Percentiles rank a stretch among this genome's conserved stretches.
phyloP scores from a whole-genome alignment of 495 filamentous ascomycete species.

The Tuber melanosporum region DNA sequence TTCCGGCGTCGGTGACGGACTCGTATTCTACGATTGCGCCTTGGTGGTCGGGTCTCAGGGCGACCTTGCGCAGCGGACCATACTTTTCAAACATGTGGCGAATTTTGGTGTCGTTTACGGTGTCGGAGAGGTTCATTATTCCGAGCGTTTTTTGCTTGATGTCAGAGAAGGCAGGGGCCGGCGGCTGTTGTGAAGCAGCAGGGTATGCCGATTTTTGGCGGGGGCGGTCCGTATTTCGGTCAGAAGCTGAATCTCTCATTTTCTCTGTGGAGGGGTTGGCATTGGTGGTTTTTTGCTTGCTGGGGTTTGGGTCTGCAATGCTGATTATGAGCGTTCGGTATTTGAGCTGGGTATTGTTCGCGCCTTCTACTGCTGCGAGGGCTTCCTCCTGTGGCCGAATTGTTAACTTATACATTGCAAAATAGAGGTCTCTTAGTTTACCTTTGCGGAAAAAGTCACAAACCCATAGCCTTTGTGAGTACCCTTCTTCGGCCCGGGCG shows the following conservation, averaged over 20 bases:
- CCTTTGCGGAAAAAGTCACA: slow-evolving; percentile 67
- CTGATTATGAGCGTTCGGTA: slow-evolving; percentile 65
- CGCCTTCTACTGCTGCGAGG: slow-evolving; percentile 54
- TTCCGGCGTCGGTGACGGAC: slow-evolving; percentile 62
- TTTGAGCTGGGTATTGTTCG: slow-evolving; percentile 65
- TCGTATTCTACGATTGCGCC: slow-evolving; percentile 84
- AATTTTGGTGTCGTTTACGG: slow-evolving; percentile 64
- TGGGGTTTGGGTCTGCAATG: slow-evolving; percentile 47
- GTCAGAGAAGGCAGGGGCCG: slow-evolving; percentile 42
- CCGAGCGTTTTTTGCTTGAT: slow-evolving; percentile 55
- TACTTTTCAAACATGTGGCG: slow-evolving; percentile 59
- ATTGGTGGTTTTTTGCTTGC: slow-evolving; percentile 34
- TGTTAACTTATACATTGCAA: background rate
- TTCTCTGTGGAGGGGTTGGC: slow-evolving; percentile 16
- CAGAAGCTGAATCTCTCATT: slow-evolving; percentile 17
- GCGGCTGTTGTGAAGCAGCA: slow-evolving; percentile 2
- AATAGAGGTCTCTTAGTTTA: slow-evolving; percentile 29
- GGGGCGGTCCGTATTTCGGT: slow-evolving; percentile 11
- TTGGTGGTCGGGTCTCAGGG: slow-evolving; percentile 67
- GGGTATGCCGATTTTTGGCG: slow-evolving; percentile 32
- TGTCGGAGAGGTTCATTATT: slow-evolving; percentile 63
- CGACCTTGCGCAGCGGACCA: slow-evolving; percentile 57
- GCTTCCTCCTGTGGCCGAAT: slow-evolving; percentile 53
- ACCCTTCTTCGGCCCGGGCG: slow-evolving; percentile 57
- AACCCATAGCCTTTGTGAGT: slow-evolving; percentile 68